Percentiles rank a stretch among this genome's conserved stretches.
Evolutionary conservation across 805 yeast genomes (phyloP).

Genomic region (Myxozyma neglecta): DNA sequence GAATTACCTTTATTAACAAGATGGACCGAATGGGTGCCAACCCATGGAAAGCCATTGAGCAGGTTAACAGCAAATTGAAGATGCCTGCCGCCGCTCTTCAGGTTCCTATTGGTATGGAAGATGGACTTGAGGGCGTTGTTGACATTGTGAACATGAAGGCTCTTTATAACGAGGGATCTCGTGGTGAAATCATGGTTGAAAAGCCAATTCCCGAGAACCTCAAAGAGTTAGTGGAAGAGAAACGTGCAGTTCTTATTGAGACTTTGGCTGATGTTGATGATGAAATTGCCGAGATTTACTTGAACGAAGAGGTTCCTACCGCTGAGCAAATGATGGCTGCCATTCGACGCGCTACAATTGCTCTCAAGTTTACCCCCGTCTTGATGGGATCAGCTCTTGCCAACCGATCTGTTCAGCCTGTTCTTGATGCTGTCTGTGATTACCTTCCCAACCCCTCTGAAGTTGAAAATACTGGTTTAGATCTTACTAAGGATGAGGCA

Average conservation of each 20-base stretch:
- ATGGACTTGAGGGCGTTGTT: constrained; percentile 80
- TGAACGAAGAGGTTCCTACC: constrained; percentile 88
- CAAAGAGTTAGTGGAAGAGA: constrained; percentile 82
- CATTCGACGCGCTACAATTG: constrained; percentile 92
- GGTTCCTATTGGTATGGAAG: constrained; percentile 95
- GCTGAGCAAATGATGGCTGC: constrained; percentile 81
- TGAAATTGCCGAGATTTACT: constrained; percentile 87
- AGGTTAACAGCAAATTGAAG: constrained; percentile 79
- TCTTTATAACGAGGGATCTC: constrained; percentile 81
- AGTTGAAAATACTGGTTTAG: constrained; percentile 85
- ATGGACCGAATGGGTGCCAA: constrained; percentile 99
- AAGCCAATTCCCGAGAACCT: constrained; percentile 75
- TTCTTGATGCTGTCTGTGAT: constrained; percentile 92
- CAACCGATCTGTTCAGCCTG: constrained; percentile 93
- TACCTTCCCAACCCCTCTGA: constrained; percentile 95
- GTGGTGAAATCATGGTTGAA: constrained; percentile 74
- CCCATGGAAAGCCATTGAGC: constrained; percentile 93
- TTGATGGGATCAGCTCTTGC: constrained; percentile 98
- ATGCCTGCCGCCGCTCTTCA: constrained; percentile 97
- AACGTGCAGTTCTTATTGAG: constrained; percentile 81
- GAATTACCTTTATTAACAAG: constrained; percentile 93
- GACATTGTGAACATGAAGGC: constrained; percentile 88
- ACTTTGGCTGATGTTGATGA: constrained; percentile 98
- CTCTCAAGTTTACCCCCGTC: constrained; percentile 97
- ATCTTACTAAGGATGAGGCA: constrained; percentile 57